Base-by-base conservation (phyloP, 345 rosid genomes). In the Aegle marmelos region DNA sequence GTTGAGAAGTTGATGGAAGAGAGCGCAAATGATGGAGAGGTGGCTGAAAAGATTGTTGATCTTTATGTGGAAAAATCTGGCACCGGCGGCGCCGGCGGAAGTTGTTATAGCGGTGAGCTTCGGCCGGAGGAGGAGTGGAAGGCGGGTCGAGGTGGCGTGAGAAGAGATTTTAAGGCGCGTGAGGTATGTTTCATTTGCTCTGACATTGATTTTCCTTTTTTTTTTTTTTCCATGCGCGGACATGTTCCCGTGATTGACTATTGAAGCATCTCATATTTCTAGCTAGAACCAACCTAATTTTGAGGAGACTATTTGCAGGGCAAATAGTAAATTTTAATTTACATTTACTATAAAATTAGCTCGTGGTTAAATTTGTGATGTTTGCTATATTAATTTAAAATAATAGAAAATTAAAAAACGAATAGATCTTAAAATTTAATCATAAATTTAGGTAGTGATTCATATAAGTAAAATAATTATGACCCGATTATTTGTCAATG, bases 1-100 rank as follows among this genome's bases (percentile, higher is more conserved):
- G 86, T 96, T 57, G 94, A 78, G 16, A 91, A 81, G 85, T 72
- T 96, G 80, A 80, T 94, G 88, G 86, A 86, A 31, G 95, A 90
- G 84, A 91, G 97, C 60, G 75, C 72, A 36, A 90, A 94, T 48
- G 87, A 82, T 57, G 86, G 73, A 0, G 97, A 94, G 83, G 95
- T 84, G 6, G 97, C 95, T 0, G 88, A 90, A 69, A 94, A 84
- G 88, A 88, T 96, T 66, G 61, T 91, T 80, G 79, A 81, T 85
- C 81, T 94, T 21, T 94, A 87, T 28, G 54, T 73, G 79, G 83
- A 59, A 33, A 83, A 64, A 1, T 39, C 83, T 64, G 82, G 81
- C 16, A 75, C 72, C 36, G 31, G 69, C 41, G 58, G 56, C 48
- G 78, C 25, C 14, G 75, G 45, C 9, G 24, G 25, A 4, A 4